Evolutionary conservation across 495 filamentous ascomycete genomes (phyloP).

Genomic region (Hypomontagnella monticulosa): DNA sequence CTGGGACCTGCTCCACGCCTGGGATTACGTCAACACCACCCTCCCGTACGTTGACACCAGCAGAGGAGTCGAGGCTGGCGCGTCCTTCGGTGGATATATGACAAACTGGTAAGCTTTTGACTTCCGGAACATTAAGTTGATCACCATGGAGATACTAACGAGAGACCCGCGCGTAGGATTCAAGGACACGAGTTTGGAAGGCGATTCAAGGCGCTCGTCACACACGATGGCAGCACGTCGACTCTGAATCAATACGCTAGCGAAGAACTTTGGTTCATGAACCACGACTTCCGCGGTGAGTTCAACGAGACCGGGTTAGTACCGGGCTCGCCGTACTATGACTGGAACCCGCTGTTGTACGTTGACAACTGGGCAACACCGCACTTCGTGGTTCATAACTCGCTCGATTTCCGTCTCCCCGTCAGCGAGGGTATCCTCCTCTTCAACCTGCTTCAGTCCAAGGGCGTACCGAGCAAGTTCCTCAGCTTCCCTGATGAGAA

Average conservation of each 20-base stretch:
- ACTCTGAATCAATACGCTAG: slow-evolving; percentile 69
- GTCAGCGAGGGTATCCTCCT: slow-evolving; percentile 74
- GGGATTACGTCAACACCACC: slow-evolving; percentile 68
- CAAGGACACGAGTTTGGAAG: slow-evolving; percentile 65
- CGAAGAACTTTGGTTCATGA: slow-evolving; percentile 76
- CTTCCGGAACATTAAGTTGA: slow-evolving; percentile 19
- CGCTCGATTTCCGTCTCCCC: slow-evolving; percentile 76
- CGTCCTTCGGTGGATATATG: slow-evolving; percentile 77
- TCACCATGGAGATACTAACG: slow-evolving; percentile 21
- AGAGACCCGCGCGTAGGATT: slow-evolving; percentile 54
- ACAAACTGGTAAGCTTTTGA: slow-evolving; percentile 48
- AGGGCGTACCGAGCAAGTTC: slow-evolving; percentile 68
- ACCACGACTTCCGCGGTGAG: slow-evolving; percentile 45
- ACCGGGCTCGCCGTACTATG: slow-evolving; percentile 68
- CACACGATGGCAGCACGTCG: slow-evolving; percentile 77
- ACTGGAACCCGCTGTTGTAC: slow-evolving; percentile 74
- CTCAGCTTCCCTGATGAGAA: slow-evolving; percentile 68
- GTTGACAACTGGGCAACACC: slow-evolving; percentile 73
- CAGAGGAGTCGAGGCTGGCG: slow-evolving; percentile 72
- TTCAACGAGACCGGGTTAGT: slow-evolving; percentile 68
- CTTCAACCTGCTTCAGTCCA: slow-evolving; percentile 76
- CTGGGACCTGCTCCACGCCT: slow-evolving; percentile 65
- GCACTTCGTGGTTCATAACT: slow-evolving; percentile 76
- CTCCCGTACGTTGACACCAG: slow-evolving; percentile 71
- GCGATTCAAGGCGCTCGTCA: slow-evolving; percentile 78